phyloP scores from a whole-genome alignment of 805 yeast species.

The Priceomyces fermenticarens region DNA sequence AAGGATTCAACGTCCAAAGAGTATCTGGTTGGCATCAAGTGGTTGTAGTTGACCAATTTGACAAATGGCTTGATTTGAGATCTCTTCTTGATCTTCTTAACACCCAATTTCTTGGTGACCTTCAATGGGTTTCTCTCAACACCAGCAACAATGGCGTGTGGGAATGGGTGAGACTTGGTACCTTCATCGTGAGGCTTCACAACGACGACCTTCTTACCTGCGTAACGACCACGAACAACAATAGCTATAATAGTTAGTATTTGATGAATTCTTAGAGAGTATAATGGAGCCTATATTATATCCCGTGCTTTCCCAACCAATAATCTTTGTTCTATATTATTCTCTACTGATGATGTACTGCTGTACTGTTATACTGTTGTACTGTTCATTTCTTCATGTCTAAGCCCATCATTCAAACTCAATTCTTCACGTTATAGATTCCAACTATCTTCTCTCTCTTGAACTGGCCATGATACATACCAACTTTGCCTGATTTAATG shows the following conservation, averaged over 20 bases:
- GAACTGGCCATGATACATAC: slow-evolving; percentile 50
- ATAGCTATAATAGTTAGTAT: slow-evolving; percentile 65
- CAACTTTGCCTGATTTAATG: slow-evolving; percentile 99
- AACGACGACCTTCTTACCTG: slow-evolving; percentile 99
- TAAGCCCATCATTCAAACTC: too few species aligned
- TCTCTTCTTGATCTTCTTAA: slow-evolving; percentile 95
- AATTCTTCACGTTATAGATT: too few species aligned
- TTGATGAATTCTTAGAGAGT: not conserved
- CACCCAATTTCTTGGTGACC: slow-evolving; percentile 92
- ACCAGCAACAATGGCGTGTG: slow-evolving; percentile 99
- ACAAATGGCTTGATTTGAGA: slow-evolving; percentile 98
- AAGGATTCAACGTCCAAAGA: slow-evolving; percentile 93
- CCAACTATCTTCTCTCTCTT: not conserved
- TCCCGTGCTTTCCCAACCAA: too few species aligned
- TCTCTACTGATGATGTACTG: too few species aligned
- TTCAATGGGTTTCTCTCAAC: slow-evolving; percentile 97
- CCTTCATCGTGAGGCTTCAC: slow-evolving; percentile 99
- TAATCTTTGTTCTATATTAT: too few species aligned
- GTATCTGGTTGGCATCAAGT: slow-evolving; percentile 99
- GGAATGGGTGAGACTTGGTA: slow-evolving; percentile 97
- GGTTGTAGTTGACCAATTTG: slow-evolving; percentile 99
- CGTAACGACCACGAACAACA: slow-evolving; percentile 99
- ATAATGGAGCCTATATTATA: too few species aligned
- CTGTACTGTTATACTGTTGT: too few species aligned
- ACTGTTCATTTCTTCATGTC: too few species aligned